Evolutionary conservation across 2,329 filamentous ascomycete genomes (phyloP).

Genomic region (Fusarium sp.): DNA sequence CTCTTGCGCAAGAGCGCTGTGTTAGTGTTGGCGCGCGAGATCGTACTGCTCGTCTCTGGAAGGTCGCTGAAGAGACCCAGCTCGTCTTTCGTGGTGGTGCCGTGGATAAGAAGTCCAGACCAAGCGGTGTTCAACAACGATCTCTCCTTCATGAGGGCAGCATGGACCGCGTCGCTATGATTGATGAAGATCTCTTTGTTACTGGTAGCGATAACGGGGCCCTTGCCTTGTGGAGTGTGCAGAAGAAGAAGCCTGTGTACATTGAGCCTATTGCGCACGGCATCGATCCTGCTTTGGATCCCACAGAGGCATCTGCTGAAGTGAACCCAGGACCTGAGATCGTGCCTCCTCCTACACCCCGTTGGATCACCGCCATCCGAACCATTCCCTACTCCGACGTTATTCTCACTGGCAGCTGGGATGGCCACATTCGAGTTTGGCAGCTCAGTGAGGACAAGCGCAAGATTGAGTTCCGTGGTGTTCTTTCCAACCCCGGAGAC

Average conservation of each 20-base stretch:
- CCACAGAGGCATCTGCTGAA: constrained; percentile 81
- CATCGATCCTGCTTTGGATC: constrained; percentile 77
- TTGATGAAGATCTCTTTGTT: constrained; percentile 90
- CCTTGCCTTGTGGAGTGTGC: constrained; percentile 86
- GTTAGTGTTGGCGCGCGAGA: constrained; percentile 92
- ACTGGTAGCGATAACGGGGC: constrained; percentile 94
- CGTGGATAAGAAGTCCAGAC: constrained; percentile 64
- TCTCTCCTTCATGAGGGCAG: constrained; percentile 80
- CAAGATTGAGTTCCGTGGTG: constrained; percentile 78
- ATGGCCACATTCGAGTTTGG: constrained; percentile 87
- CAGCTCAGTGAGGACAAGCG: constrained; percentile 85
- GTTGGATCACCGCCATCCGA: constrained; percentile 90
- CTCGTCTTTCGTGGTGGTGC: constrained; percentile 93
- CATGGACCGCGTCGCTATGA: constrained; percentile 91
- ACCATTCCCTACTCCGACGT: constrained; percentile 92
- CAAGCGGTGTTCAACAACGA: constrained; percentile 59
- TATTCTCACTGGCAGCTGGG: constrained; percentile 93
- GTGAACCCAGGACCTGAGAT: constrained; percentile 69
- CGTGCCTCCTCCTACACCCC: constrained; percentile 75
- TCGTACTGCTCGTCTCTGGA: constrained; percentile 93
- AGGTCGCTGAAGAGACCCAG: constrained; percentile 94
- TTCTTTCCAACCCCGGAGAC: constrained; percentile 63
- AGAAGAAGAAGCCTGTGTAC: constrained; percentile 95
- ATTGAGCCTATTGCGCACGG: constrained; percentile 87
- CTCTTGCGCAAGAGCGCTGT: constrained; percentile 87